Base-by-base conservation (phyloP, 1,284 basidiomycete species). In the Boletus sp. region DNA sequence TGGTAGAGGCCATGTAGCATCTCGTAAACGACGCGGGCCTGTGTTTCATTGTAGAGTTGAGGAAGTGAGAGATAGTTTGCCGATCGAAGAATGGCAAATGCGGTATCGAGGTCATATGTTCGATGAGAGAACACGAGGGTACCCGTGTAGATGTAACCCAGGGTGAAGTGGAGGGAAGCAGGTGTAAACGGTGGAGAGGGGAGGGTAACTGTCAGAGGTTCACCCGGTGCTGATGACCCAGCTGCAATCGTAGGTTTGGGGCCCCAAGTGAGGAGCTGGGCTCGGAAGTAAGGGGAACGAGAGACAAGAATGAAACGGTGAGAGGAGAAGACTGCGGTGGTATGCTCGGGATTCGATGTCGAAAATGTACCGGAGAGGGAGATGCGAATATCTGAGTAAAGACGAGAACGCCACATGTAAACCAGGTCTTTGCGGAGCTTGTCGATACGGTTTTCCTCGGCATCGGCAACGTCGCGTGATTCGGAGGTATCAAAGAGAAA, bases 101-200 rank as follows among this genome's bases (percentile, higher is more conserved):
- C 90, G 13, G 93, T 98, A 39, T 85, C 77, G 51, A 98, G 81
- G 70, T 98, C 94, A 67, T 93, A 96, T 0, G 89, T 87, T 16
- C 95, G 78, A 61, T 96, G 91, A 4, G 91, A 94, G 64, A 97
- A 96, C 39, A 87, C 77, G 42, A 99, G 84, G 6, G 92, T 94
- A 36, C 95, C 95, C 10, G 93, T 92, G 64, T 98, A 98, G 44
- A 94, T 78, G 68, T 87, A 94, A 13, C 94, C 94, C 23, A 99
- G 81, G 22, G 92, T 91, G 64, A 98, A 98, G 67, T 97, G 93
- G 3, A 96, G 74, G 0, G 93, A 91, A 0, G 94, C 90, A 0
- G 94, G 90, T 0, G 95, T 96, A 69, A 98, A 98, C 0, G 94
- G 94, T 0, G 94, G 94, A 0, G 88, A 91, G 1, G 91, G 91